Evolutionary conservation across 2,329 filamentous ascomycete genomes (phyloP).

Genomic region (Penicillium psychrosexuale): DNA sequence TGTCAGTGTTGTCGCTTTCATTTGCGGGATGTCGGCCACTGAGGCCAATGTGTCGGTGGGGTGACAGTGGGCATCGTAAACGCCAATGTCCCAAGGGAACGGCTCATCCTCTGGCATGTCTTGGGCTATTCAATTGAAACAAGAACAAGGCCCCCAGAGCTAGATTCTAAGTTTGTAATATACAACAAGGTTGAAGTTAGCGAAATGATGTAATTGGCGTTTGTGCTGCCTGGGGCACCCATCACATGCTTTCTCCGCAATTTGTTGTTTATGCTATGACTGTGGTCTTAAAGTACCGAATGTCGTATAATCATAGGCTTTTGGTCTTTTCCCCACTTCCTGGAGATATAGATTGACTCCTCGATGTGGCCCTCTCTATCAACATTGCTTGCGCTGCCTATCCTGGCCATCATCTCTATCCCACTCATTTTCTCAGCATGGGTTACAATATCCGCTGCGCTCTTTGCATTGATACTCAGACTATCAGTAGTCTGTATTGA

Average conservation of each 20-base stretch:
- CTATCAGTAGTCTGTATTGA: conserved; percentile 63
- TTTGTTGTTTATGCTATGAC: neutral
- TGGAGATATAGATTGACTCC: conserved; percentile 3
- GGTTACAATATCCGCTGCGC: conserved; percentile 61
- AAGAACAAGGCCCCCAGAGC: neutral
- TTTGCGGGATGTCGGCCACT: conserved; percentile 52
- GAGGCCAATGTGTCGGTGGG: conserved; percentile 63
- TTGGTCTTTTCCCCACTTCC: neutral
- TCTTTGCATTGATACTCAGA: conserved; percentile 59
- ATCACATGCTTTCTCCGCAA: conserved; percentile 12
- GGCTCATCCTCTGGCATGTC: conserved; percentile 2
- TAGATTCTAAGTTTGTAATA: neutral
- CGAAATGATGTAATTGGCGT: conserved; percentile 7
- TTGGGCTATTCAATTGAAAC: neutral
- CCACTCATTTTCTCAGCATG: conserved; percentile 62
- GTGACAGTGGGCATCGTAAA: conserved; percentile 65
- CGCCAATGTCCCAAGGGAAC: conserved; percentile 62
- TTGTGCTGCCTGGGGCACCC: conserved; percentile 12
- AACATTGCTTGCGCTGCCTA: conserved; percentile 54
- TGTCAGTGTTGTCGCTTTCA: conserved; percentile 58
- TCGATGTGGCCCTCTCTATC: conserved; percentile 32
- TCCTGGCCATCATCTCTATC: conserved; percentile 60
- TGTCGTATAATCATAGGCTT: neutral
- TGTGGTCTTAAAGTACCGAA: neutral
- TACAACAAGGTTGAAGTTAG: neutral